phyloP scores from a whole-genome alignment of 768 basidiomycete species.

The Boletus reticuloceps region DNA sequence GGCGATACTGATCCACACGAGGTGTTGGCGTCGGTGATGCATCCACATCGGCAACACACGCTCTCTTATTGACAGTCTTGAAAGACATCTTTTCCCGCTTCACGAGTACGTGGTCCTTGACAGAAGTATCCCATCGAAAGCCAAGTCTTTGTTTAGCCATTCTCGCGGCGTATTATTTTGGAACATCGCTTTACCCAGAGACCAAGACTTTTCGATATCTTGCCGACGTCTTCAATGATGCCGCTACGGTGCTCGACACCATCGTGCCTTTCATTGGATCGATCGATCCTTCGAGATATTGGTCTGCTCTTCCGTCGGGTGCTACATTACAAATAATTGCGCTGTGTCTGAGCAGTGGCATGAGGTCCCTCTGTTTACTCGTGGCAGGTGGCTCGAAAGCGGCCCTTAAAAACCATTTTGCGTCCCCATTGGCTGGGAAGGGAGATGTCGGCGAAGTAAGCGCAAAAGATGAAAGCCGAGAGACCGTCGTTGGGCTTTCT shows the following conservation, averaged over 20 bases:
- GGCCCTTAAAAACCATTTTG: conserved; percentile 65
- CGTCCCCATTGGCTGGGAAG: conserved; percentile 44
- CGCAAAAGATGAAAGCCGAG: conserved; percentile 71
- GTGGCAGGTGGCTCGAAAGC: conserved; percentile 69
- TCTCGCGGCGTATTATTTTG: conserved; percentile 56
- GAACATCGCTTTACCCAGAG: conserved; percentile 65
- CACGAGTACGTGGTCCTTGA: conserved; percentile 45
- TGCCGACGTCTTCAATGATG: conserved; percentile 66
- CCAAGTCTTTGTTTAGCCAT: conserved; percentile 46
- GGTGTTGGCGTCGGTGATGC: conserved; percentile 69
- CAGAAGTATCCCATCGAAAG: background rate
- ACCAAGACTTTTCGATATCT: conserved; percentile 67
- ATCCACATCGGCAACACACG: conserved; percentile 62
- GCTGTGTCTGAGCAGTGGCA: conserved; percentile 57
- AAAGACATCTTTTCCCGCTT: conserved; percentile 64
- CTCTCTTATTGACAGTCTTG: conserved; percentile 60
- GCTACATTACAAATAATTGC: conserved; percentile 42
- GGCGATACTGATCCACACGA: conserved; percentile 28
- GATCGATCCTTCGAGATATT: conserved; percentile 24
- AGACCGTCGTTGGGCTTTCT: conserved; percentile 63
- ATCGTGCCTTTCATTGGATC: conserved; percentile 53
- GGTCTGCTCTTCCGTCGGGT: conserved; percentile 33
- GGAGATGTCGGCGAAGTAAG: conserved; percentile 71
- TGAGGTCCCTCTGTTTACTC: conserved; percentile 60
- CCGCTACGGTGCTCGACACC: conserved; percentile 56